Evolutionary conservation across 768 basidiomycete genomes (phyloP), one percentile per base, ranked within the genome.

Genomic region (Melanogaster broomeanus): DNA sequence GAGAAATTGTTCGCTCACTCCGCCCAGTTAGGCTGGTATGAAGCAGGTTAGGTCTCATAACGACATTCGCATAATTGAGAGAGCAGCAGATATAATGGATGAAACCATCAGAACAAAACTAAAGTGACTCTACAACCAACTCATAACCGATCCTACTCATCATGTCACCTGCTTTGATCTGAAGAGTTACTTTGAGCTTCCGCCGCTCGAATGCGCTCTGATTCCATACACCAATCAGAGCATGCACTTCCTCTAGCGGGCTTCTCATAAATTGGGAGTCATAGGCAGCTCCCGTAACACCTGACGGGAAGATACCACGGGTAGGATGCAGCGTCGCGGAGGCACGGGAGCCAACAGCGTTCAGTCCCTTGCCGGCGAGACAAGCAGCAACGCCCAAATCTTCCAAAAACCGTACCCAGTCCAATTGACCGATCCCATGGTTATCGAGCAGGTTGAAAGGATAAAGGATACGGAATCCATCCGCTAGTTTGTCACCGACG

Each of bases 161-260:
- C n/a, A 19, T n/a, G 18, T 46, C 52, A 24, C 30, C 37, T 18
- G 35, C 34, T n/a, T 19, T 51, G 18, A 43, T 34, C 21, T 52
- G 56, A 6, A 70, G 57, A 15, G 41, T 48, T 24, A 59, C 64
- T 7, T 51, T 49, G 38, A 68, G 48, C 49, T 66, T 68, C 31
- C 67, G 66, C 27, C 67, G 58, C 52, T 70, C 66, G 12, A 68
- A 63, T 5, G 67, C 67, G 51, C 67, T 63, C 47, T 68, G 56
- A 21, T 70, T 68, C 67, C 67, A 68, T 13, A 70, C 50, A 16
- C 50, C 38, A 10, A 68, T 39, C 27, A 68, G 56, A 7, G 66
- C 64, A 42, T 55, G 49, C 27, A 70, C 62, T 31, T 68, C 60
- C 2, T 64, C 52, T 2, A 42, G 19, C 1, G 55, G 53, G 35